Evolutionary conservation across 352 stramenopile species (phyloP), one percentile per base, ranked within the genome.

Genomic region (Pythium apleroticum): DNA sequence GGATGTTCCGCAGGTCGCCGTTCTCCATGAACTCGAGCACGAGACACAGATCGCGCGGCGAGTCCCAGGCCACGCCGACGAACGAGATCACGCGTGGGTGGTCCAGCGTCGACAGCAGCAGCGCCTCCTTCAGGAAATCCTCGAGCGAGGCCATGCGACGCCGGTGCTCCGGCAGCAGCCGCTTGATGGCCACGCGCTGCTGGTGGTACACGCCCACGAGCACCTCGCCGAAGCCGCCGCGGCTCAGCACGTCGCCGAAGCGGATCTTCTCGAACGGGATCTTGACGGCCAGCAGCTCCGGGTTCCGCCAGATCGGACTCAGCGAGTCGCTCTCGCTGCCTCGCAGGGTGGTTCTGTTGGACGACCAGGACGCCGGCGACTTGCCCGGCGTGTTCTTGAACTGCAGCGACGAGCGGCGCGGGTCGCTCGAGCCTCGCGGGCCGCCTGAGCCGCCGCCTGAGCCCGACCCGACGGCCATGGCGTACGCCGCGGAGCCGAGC

Each of bases 51-150:
- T 82, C 66, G 3, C 67, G 50, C 14, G 68, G 59, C 1, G 69
- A 71, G 43, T 78, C 69, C 70, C 74, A 82, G 11, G 72, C 69
- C n/a, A 82, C 72, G 5, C 74, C 74, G 5, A 80, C n/a, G 52
- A 82, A 76, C 27, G 33, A 30, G 10, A 80, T 63, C n/a, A 82
- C 70, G 24, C 73, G 72, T 53, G 65, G 60, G 43, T 89, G 76
- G 3, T 68, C 69, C 37, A 91, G 73, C 57, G 31, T 72, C 22
- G 71, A 35, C 37, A 80, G 60, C 52, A 88, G 61, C 49, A 76
- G 74, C 3, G 86, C 70, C 55, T 91, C 82, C 4, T 65, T 69
- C 58, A 89, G 45, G 33, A 89, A 86, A 25, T 76, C 69, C 55
- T 87, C 74, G 41, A 89, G 73, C 20, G 71, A 69, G 39, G 68